Conservation (phyloP, 225 moss, liverwort and hornwort species). For the Polytrichum commune region DNA sequence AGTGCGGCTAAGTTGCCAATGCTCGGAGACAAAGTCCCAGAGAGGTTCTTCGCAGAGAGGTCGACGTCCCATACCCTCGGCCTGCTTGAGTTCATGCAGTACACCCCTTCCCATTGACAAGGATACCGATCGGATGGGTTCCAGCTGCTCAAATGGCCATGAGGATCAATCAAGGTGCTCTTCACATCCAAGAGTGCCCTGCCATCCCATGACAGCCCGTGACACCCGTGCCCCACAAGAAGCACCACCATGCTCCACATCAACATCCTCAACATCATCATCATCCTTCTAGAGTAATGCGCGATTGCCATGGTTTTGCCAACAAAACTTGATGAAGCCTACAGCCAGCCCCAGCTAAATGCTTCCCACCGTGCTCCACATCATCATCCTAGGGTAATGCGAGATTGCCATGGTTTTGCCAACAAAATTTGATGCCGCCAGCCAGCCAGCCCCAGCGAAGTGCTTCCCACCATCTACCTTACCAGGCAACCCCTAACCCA, state of each 20-base stretch:
- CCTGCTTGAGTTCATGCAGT: slow-evolving; percentile 13
- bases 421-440: too few species aligned
- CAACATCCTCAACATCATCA: too few species aligned
- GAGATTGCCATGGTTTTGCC: too few species aligned
- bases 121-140: slow-evolving; percentile 21
- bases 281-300: too few species aligned
- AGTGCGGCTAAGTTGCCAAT: slow-evolving; percentile 38
- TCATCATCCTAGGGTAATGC: too few species aligned
- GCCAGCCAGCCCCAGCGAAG: too few species aligned
- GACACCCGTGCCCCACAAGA: slow-evolving; percentile 5
- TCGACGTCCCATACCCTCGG: slow-evolving; percentile 37
- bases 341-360: too few species aligned
- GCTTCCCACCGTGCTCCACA: not conserved
- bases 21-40: slow-evolving; percentile 44
- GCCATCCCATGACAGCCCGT: slow-evolving; percentile 39
- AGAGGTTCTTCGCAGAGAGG: slow-evolving; percentile 30
- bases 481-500: too few species aligned
- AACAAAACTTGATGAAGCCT: too few species aligned
- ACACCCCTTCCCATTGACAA: slow-evolving; percentile 45
- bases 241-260: slow-evolving; percentile 3
- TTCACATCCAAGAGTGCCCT: slow-evolving; percentile 42
- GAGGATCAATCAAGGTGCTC: slow-evolving; percentile 22
- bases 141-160: slow-evolving; percentile 32
- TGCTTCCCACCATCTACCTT: too few species aligned
- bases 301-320: too few species aligned